Evolutionary conservation across 345 rosid genomes (phyloP).

Genomic region (Theobroma cacao): DNA sequence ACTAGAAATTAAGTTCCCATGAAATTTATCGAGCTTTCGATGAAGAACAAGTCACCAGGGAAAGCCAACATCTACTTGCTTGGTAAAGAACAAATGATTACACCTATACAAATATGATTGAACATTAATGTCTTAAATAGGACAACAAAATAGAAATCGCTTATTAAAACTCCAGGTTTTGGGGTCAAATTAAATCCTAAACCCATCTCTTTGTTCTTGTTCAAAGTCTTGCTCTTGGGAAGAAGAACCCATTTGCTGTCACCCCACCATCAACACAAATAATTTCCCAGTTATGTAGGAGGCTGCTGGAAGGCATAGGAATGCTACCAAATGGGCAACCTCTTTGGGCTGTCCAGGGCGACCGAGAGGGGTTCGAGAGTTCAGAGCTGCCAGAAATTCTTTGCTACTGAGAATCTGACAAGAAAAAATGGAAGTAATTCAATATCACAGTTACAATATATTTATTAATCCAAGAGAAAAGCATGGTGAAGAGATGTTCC

Average conservation of each 20-base stretch:
- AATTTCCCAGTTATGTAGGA: constrained; percentile 65
- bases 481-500: not conserved
- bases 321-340: constrained; percentile 63
- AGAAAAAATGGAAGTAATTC: not conserved
- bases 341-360: constrained; percentile 75
- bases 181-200: too few species aligned
- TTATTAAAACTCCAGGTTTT: not conserved
- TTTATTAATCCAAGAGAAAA: not conserved
- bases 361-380: constrained; percentile 41
- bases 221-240: not conserved
- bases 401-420: not conserved
- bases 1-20: too few species aligned
- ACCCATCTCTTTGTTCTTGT: constrained; percentile 13
- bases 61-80: too few species aligned
- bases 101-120: too few species aligned
- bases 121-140: too few species aligned
- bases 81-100: too few species aligned
- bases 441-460: too few species aligned
- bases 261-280: constrained; percentile 64
- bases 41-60: too few species aligned
- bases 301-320: constrained; percentile 63
- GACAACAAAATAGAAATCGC: not conserved
- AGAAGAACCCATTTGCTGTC: constrained; percentile 42
- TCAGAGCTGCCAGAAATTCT: not conserved
- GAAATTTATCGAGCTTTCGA: too few species aligned